phyloP scores from a whole-genome alignment of 768 basidiomycete species.

The Hericium coralloides region DNA sequence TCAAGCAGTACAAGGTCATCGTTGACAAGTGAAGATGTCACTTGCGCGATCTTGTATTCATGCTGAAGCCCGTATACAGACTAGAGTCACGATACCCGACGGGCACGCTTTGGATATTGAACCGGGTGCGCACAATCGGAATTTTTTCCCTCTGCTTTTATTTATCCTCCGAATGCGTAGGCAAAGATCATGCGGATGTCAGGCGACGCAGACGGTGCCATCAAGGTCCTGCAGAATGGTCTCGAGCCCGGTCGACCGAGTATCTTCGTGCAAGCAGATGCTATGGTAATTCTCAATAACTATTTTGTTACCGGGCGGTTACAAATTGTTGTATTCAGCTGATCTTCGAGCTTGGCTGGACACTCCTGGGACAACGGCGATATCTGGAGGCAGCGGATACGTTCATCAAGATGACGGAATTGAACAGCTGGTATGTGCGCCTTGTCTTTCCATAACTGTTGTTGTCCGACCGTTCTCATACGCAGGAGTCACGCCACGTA shows the following conservation, averaged over 20 bases:
- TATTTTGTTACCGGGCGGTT: not conserved
- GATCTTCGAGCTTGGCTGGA: constrained; percentile 75
- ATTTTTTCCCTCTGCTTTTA: not conserved
- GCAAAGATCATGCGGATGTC: constrained; percentile 74
- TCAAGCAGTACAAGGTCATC: constrained; percentile 54
- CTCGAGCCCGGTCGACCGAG: constrained; percentile 43
- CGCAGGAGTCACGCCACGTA: constrained; percentile 72
- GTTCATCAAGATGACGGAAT: constrained; percentile 52
- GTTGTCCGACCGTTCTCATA: not conserved
- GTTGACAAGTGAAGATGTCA: constrained; percentile 45
- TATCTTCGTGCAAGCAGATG: constrained; percentile 64
- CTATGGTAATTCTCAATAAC: constrained; percentile 36
- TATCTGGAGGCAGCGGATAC: constrained; percentile 62
- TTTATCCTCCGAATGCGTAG: constrained; percentile 22
- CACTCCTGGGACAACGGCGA: constrained; percentile 49
- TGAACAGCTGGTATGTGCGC: constrained; percentile 57
- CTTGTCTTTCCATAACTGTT: not conserved
- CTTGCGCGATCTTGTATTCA: not conserved
- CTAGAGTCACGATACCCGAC: constrained; percentile 50
- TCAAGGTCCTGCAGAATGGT: constrained; percentile 49
- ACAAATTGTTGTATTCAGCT: constrained; percentile 33
- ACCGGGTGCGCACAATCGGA: constrained; percentile 34
- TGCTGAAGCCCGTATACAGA: constrained; percentile 21
- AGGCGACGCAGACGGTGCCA: constrained; percentile 54
- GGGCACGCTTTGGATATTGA: constrained; percentile 68